These are phyloP conservation scores for Fusarium brachygibbosum DNA, from an alignment of 2,329 filamentous ascomycete species.

Conservation along the genomic window DNA sequence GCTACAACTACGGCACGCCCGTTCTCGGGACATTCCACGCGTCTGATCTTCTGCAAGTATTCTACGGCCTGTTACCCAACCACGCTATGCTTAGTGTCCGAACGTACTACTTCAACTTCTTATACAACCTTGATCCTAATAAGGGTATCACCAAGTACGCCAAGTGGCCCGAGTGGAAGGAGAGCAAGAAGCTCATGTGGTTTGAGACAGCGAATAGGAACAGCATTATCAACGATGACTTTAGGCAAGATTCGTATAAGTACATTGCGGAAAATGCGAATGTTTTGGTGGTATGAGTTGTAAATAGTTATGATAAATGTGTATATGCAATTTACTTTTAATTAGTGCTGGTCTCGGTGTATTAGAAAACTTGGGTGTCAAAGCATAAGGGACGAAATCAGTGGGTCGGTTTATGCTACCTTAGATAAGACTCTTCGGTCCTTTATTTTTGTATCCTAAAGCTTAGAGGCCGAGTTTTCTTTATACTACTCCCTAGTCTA, in stretches of 20 bases:
- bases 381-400: no score
- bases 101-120: constrained; percentile 79
- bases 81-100: constrained; percentile 71
- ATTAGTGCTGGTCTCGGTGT: no score
- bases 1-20: constrained; percentile 78
- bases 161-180: constrained; percentile 60
- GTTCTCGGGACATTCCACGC: constrained; percentile 83
- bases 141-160: constrained; percentile 57
- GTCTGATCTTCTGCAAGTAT: constrained; percentile 77
- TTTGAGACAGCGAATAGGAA: constrained; percentile 56
- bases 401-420: no score
- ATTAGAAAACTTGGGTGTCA: no score
- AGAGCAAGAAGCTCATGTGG: constrained; percentile 64
- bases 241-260: constrained; percentile 51
- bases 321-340: not conserved
- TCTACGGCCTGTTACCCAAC: constrained; percentile 74
- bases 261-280: constrained; percentile 48
- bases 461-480: no score
- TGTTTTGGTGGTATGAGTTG: constrained; percentile 40
- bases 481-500: no score
- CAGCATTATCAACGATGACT: constrained; percentile 55
- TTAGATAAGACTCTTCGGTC: no score
- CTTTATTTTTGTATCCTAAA: no score
- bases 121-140: constrained; percentile 80
- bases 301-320: not conserved